These are phyloP conservation scores for Aphanomyces euteiches DNA, from an alignment of 352 stramenopile species.

Conservation along the genomic window DNA sequence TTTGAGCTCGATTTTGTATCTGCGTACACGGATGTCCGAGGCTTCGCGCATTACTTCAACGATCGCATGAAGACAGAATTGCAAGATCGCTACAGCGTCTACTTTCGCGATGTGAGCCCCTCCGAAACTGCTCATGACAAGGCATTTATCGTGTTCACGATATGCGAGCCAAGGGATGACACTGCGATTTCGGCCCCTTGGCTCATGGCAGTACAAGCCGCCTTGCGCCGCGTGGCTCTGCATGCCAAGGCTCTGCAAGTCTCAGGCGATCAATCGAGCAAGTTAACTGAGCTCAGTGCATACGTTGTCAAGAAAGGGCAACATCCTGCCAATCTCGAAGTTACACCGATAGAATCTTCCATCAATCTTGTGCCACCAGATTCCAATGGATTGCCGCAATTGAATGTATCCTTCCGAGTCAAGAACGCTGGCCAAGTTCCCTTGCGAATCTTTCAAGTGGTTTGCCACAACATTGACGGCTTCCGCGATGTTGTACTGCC, in stretches of 20 bases:
- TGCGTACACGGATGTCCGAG: conserved; percentile 1
- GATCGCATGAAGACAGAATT: background rate
- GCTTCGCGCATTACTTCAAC: conserved; percentile 9
- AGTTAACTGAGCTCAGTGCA: background rate
- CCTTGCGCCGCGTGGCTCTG: background rate
- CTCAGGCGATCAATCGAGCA: background rate
- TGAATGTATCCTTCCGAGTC: background rate
- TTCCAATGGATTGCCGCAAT: conserved; percentile 5
- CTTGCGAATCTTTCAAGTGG: conserved; percentile 3
- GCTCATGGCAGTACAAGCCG: background rate
- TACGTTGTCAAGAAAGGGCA: background rate
- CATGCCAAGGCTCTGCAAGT: background rate
- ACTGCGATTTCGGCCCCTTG: background rate
- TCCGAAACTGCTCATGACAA: background rate
- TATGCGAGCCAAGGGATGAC: background rate
- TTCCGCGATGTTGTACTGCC: conserved; percentile 12
- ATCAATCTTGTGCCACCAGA: conserved; percentile 4
- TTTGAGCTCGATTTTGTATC: conserved; percentile 19
- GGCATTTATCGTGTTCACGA: conserved; percentile 17
- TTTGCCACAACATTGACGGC: conserved; percentile 3
- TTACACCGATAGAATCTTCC: background rate
- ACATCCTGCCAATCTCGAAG: background rate
- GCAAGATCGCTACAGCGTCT: background rate
- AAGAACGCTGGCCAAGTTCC: conserved; percentile 5
- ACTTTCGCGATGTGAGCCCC: conserved; percentile 3